phyloP scores from a whole-genome alignment of 768 basidiomycete genomes.

The Cytidiella melzeri region DNA sequence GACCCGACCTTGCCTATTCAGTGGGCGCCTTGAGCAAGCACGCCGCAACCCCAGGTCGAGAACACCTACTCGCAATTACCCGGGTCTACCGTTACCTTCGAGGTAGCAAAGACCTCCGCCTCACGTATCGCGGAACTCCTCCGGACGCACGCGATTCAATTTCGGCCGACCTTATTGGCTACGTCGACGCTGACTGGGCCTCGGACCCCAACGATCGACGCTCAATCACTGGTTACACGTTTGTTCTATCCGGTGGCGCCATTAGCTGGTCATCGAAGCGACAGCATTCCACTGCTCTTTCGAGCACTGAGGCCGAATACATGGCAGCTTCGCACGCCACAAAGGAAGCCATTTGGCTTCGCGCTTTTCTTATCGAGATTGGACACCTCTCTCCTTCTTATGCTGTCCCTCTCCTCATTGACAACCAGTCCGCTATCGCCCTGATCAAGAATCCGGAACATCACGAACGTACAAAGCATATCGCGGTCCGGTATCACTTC shows the following conservation, averaged over 20 bases:
- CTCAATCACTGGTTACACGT: slow-evolving; percentile 27
- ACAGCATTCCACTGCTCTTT: slow-evolving; percentile 32
- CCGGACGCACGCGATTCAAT: too few relatives aligned
- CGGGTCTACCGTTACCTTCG: slow-evolving; percentile 21
- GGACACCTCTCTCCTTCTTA: neutral
- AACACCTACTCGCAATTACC: slow-evolving; percentile 19
- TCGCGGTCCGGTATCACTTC: slow-evolving; percentile 28
- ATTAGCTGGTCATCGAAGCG: slow-evolving; percentile 36
- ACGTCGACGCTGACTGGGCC: slow-evolving; percentile 13
- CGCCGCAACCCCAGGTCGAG: slow-evolving; percentile 10
- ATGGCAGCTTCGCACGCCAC: slow-evolving; percentile 28
- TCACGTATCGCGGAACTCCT: slow-evolving; percentile 4
- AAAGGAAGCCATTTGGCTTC: slow-evolving; percentile 22
- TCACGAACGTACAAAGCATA: slow-evolving; percentile 31
- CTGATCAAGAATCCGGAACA: slow-evolving; percentile 19
- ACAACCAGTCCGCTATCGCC: slow-evolving; percentile 19
- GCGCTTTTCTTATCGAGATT: slow-evolving; percentile 1
- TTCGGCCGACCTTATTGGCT: slow-evolving; percentile 6
- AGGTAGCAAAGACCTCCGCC: slow-evolving; percentile 13
- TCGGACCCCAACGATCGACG: slow-evolving; percentile 1
- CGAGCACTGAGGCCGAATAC: slow-evolving; percentile 36
- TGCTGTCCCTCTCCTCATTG: slow-evolving; percentile 8
- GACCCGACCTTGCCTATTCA: slow-evolving; percentile 26
- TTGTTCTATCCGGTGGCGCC: slow-evolving; percentile 28
- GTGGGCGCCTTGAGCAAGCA: slow-evolving; percentile 19